A percentile compares a stretch with the other conserved stretches of the same genome.
These are phyloP conservation scores for Rasamsonia emersonii DNA, from an alignment of 2,329 filamentous ascomycete genomes.

Conservation along the genomic window DNA sequence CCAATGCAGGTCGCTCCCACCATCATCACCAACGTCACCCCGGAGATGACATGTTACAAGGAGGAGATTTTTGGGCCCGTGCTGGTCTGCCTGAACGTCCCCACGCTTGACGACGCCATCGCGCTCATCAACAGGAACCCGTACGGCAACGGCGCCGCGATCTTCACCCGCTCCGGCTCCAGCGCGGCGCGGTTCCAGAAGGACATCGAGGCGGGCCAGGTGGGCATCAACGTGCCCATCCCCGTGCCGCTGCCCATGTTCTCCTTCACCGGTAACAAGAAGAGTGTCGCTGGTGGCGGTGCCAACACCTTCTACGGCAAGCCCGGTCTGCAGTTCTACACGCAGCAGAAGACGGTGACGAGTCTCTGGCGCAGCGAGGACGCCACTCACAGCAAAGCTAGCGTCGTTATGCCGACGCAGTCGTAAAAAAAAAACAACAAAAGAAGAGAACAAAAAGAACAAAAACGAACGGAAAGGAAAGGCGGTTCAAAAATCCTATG, in stretches of 20 bases:
- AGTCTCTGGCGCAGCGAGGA: slow-evolving; percentile 81
- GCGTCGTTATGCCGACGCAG: slow-evolving; percentile 79
- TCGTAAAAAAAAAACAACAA: no score
- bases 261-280: slow-evolving; percentile 67
- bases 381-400: slow-evolving; percentile 74
- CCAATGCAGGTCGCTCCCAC: slow-evolving; percentile 20
- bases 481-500: no score
- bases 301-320: slow-evolving; percentile 93
- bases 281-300: slow-evolving; percentile 82
- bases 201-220: slow-evolving; percentile 57
- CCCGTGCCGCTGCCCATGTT: slow-evolving; percentile 56
- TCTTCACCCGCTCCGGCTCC: slow-evolving; percentile 56
- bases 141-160: slow-evolving; percentile 58
- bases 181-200: slow-evolving; percentile 56
- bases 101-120: slow-evolving; percentile 28
- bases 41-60: slow-evolving; percentile 29
- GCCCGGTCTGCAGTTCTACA: slow-evolving; percentile 89
- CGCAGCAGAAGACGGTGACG: slow-evolving; percentile 95
- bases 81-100: slow-evolving; percentile 26
- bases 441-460: no score
- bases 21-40: slow-evolving; percentile 25
- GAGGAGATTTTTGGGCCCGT: slow-evolving; percentile 31
- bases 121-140: slow-evolving; percentile 56
- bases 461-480: no score
- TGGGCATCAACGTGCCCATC: slow-evolving; percentile 60